Base-by-base conservation (phyloP, 257 asterid genomes). In the Galeopsis tetrahit region DNA sequence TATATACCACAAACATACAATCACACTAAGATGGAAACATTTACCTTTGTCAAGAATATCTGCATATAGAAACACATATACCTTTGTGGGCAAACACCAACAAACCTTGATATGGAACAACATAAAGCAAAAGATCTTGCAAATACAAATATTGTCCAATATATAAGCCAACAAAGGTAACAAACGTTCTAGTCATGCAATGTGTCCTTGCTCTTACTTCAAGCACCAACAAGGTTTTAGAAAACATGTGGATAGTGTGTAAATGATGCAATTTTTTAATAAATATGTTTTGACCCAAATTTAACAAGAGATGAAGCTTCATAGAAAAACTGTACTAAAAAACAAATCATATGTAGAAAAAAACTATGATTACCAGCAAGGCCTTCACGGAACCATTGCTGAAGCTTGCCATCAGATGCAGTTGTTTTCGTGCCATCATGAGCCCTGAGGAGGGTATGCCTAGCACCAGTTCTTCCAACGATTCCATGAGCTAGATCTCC, bases 311-410 rank as follows among this genome's bases (percentile, higher is more conserved):
- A 78, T 21, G 52, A 33, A 53, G 2, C 6, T 6, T 68, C 32
- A 5, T 28, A 6, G 10, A 58, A 43, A 17, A 34, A 65, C 43
- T 21, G 4, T 7, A 66, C 21, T 68, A 67, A 39, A n/a, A 73
- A 60, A 3, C 17, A 55, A 53, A 68, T 10, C 35, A 59, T 17
- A 40, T 49, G 73, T 39, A 57, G 64, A 46, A 15, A 70, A 10
- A n/a, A 61, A 40, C 32, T 1, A 35, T 5, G 39, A 63, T 80
- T 80, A 94, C 99, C 99, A 1, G 97, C 96, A 75, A 92, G 95
- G 70, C 99, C 99, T 87, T 95, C 99, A 57, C 89, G 96, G 84
- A 90, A 95, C 99, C 98, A 95, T 57, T 95, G 93, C 64, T 95
- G 99, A 72, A 90, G 90, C 70, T 75, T 83, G 68, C 95, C 96